Percentiles rank a stretch among this genome's conserved stretches.
phyloP scores from a whole-genome alignment of 1,139 yeast genomes.

The Suhomyces taliae region DNA sequence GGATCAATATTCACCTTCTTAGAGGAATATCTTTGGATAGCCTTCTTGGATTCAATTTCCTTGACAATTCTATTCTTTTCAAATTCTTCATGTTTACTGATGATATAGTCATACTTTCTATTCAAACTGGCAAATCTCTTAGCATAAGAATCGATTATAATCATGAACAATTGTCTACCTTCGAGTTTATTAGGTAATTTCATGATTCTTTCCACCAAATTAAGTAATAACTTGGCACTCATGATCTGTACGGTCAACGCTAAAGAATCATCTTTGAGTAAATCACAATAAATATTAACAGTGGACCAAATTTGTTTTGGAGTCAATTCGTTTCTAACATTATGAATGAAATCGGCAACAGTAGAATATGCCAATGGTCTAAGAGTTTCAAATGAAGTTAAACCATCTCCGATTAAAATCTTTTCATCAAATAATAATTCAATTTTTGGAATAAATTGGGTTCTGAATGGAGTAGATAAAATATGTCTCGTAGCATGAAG shows the following conservation, averaged over 20 bases:
- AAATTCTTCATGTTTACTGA: conserved; percentile 59
- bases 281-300: conserved; percentile 76
- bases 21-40: conserved; percentile 42
- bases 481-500: conserved; percentile 95
- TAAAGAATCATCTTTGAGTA: conserved; percentile 77
- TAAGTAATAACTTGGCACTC: conserved; percentile 90
- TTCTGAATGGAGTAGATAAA: conserved; percentile 81
- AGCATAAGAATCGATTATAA: conserved; percentile 85
- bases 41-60: conserved; percentile 45
- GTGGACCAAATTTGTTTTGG: conserved; percentile 88
- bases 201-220: conserved; percentile 85
- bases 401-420: conserved; percentile 87
- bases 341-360: conserved; percentile 94
- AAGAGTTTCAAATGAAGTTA: conserved; percentile 86
- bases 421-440: conserved; percentile 83
- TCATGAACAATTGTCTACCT: conserved; percentile 79
- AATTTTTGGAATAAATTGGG: conserved; percentile 80
- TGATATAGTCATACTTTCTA: conserved; percentile 65
- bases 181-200: conserved; percentile 80
- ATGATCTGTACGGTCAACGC: conserved; percentile 92
- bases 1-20: conserved; percentile 22
- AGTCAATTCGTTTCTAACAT: conserved; percentile 81
- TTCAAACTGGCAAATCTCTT: conserved; percentile 78
- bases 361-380: conserved; percentile 92
- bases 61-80: conserved; percentile 44